Conservation (phyloP, 306 rosid genomes). For the Quercus agrifolia region DNA sequence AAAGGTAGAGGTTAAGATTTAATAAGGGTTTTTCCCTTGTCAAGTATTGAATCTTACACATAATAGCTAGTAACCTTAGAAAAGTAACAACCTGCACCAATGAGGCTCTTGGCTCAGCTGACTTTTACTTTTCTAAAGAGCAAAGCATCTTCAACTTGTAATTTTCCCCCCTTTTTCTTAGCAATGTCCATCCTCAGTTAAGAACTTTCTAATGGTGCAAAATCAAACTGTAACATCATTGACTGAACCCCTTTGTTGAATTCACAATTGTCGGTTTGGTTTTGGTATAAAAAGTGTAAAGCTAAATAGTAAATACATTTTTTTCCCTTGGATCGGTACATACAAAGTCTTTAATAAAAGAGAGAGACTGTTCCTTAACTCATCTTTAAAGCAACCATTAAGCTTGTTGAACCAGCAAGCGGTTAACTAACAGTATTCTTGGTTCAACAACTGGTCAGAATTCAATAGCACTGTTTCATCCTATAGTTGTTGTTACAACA, state of each 20-base stretch:
- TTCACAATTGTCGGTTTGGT: not conserved
- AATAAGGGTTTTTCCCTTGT: not conserved
- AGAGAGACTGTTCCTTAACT: constrained; percentile 20
- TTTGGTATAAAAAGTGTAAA: constrained; percentile 31
- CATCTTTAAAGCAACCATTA: constrained; percentile 32
- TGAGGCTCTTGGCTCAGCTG: not conserved
- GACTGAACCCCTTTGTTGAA: not conserved
- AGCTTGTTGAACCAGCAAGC: constrained; percentile 20
- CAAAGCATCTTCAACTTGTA: not conserved
- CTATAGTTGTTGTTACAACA: not conserved
- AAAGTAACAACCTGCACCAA: not conserved
- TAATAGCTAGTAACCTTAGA: not conserved
- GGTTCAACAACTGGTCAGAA: constrained; percentile 7
- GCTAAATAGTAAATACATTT: not conserved
- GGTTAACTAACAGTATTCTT: constrained; percentile 15
- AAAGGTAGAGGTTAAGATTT: too few species aligned
- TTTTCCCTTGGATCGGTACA: constrained; percentile 3
- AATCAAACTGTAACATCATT: not conserved
- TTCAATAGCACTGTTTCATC: not conserved
- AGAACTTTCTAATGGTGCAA: not conserved
- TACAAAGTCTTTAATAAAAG: constrained; percentile 11
- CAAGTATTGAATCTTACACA: not conserved
- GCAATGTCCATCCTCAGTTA: not conserved
- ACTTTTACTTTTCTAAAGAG: not conserved
- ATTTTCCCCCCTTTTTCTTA: not conserved